Evolutionary conservation across 352 stramenopile species (phyloP).

Genomic region (Phytophthora hibernalis): DNA sequence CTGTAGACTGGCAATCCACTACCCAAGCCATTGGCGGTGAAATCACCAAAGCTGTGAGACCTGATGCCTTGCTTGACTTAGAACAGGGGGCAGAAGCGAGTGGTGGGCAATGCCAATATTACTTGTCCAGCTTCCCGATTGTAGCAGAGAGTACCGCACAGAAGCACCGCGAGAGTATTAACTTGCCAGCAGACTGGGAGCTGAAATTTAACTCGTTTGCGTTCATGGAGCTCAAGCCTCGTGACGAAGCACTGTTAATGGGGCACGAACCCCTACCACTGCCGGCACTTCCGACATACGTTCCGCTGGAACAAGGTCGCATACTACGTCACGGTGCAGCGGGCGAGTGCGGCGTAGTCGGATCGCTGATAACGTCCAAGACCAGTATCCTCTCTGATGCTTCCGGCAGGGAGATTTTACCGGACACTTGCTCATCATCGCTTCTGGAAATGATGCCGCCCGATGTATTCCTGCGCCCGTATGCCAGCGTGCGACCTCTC

Average conservation of each 20-base stretch:
- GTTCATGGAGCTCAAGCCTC: slow-evolving; percentile 70
- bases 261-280: slow-evolving; percentile 65
- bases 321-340: slow-evolving; percentile 50
- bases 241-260: slow-evolving; percentile 70
- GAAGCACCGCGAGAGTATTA: slow-evolving; percentile 43
- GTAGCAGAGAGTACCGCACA: slow-evolving; percentile 63
- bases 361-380: slow-evolving; percentile 12
- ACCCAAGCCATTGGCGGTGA: slow-evolving; percentile 3
- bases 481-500: slow-evolving; percentile 60
- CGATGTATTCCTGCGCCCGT: slow-evolving; percentile 60
- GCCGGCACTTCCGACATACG: slow-evolving; percentile 66
- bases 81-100: slow-evolving; percentile 10
- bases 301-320: slow-evolving; percentile 55
- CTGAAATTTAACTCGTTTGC: slow-evolving; percentile 60
- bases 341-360: slow-evolving; percentile 49
- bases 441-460: slow-evolving; percentile 51
- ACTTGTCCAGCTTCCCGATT: slow-evolving; percentile 65
- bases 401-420: not conserved
- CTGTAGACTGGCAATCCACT: slow-evolving; percentile 51
- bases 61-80: not conserved
- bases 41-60: not conserved
- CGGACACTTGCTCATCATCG: slow-evolving; percentile 26
- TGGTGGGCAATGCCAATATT: slow-evolving; percentile 9
- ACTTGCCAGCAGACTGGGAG: slow-evolving; percentile 51
- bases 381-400: slow-evolving; percentile 1